Evolutionary conservation across 306 rosid species (phyloP).

Genomic region (Hylodesmum podocarpum): DNA sequence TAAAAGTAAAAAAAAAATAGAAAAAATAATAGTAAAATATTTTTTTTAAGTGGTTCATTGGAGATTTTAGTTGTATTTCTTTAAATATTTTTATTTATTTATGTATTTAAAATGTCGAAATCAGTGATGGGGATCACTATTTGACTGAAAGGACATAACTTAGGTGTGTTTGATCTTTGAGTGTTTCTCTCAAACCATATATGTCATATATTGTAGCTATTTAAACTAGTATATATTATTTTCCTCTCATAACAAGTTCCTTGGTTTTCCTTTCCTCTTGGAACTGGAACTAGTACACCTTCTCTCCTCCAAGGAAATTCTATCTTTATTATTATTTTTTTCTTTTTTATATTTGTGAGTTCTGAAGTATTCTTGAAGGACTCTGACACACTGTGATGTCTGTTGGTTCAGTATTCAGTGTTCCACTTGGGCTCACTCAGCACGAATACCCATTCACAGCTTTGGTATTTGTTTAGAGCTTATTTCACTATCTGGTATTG

Average conservation of each 20-base stretch:
- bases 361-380: slow-evolving; percentile 36
- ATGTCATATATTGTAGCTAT: slow-evolving; percentile 40
- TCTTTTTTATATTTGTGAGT: slow-evolving; percentile 23
- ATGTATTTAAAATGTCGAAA: slow-evolving; percentile 64
- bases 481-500: slow-evolving; percentile 29
- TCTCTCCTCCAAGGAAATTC: slow-evolving; percentile 56
- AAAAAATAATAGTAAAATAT: too few relatives aligned
- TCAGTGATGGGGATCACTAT: slow-evolving; percentile 67
- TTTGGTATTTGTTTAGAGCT: slow-evolving; percentile 45
- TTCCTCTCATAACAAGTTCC: slow-evolving; percentile 47
- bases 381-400: slow-evolving; percentile 40
- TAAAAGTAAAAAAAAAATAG: too few relatives aligned
- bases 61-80: too few relatives aligned
- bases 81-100: slow-evolving; percentile 32
- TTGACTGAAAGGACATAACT: slow-evolving; percentile 73
- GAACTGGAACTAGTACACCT: slow-evolving; percentile 43
- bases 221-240: slow-evolving; percentile 50
- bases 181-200: slow-evolving; percentile 55
- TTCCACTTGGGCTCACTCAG: slow-evolving; percentile 36
- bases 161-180: slow-evolving; percentile 55
- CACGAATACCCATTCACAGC: slow-evolving; percentile 38
- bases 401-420: slow-evolving; percentile 33
- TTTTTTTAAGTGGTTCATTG: too few relatives aligned
- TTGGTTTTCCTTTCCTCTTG: slow-evolving; percentile 52
- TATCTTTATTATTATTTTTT: slow-evolving; percentile 14